Percentiles rank a stretch among this genome's conserved stretches.
These are phyloP conservation scores for Claviceps capensis DNA, from an alignment of 2,329 filamentous ascomycete species.

Conservation along the genomic window DNA sequence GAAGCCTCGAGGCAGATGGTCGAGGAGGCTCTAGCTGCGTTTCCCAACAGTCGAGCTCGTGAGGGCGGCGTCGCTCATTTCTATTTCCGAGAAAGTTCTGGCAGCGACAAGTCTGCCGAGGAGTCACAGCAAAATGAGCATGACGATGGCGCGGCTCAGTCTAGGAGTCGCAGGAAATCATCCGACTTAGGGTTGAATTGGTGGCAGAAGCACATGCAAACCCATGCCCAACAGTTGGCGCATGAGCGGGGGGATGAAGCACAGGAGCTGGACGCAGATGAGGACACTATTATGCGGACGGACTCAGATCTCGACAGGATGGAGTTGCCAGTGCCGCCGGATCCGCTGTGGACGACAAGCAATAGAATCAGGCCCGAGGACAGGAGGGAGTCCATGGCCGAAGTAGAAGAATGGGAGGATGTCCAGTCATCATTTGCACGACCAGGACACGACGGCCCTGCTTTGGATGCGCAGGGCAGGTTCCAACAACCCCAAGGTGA, in stretches of 20 bases:
- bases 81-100: constrained; percentile 49
- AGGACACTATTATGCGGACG: constrained; percentile 17
- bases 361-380: constrained; percentile 16
- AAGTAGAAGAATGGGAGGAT: constrained; percentile 10
- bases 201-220: constrained; percentile 71
- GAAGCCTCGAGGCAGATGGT: constrained; percentile 69
- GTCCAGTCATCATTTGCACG: constrained; percentile 13
- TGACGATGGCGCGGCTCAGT: constrained; percentile 11
- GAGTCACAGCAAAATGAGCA: constrained; percentile 19
- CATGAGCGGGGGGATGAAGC: constrained; percentile 24
- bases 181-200: constrained; percentile 52
- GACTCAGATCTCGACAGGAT: constrained; percentile 31
- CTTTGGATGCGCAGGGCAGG: constrained; percentile 4
- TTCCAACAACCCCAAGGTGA: neutral
- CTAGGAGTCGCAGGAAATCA: constrained; percentile 39
- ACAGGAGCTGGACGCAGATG: constrained; percentile 15
- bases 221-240: constrained; percentile 55
- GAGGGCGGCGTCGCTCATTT: constrained; percentile 62
- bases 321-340: constrained; percentile 25
- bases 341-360: constrained; percentile 28
- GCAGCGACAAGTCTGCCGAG: constrained; percentile 35
- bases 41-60: constrained; percentile 56
- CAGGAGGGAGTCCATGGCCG: constrained; percentile 15
- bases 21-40: constrained; percentile 62
- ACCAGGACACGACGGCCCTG: constrained; percentile 7